Base-by-base conservation (phyloP, 768 basidiomycete genomes). In the Mycena galericulata region DNA sequence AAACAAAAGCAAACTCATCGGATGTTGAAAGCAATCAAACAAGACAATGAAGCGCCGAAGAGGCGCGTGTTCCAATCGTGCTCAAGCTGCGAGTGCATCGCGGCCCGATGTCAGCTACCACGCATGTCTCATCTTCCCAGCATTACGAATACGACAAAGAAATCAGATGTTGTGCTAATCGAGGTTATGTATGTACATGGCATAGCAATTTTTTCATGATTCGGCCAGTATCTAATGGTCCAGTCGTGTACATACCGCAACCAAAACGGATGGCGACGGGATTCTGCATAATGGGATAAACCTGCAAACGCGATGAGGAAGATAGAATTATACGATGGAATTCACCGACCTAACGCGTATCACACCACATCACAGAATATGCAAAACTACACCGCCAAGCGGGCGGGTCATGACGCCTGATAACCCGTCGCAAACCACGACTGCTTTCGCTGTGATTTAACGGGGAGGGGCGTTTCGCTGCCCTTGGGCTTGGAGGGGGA, bases 371-470 rank as follows among this genome's bases (percentile, higher is more conserved):
- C n/a, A 46, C 32, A 59, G 45, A 43, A 62, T 38, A 47, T 34
- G 29, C 56, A 47, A 46, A 40, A 50, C 15, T 41, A 40, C 11
- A 32, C n/a, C n/a, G n/a, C n/a, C n/a, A n/a, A n/a, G 11, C 40
- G 18, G 30, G 12, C 46, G 29, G 15, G 17, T 46, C 27, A 49
- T 17, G 66, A 61, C 34, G 70, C 40, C 63, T 68, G 65, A 27
- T 65, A 62, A 3, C 70, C 67, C 18, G 67, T 30, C 26, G 63
- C 50, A 46, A 68, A 68, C 67, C 62, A 72, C 29, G 70, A 72
- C 24, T 72, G 70, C 50, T 72, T 72, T 45, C 70, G 67, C 57
- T 72, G 70, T 14, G 70, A 68, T 54, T 72, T 72, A 11, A 65
- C 67, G 40, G 70, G 70, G 24, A 72, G 62, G 5, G 70, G 67